phyloP scores from a whole-genome alignment of 1,139 yeast genomes.

The Nematodospora anomalae region DNA sequence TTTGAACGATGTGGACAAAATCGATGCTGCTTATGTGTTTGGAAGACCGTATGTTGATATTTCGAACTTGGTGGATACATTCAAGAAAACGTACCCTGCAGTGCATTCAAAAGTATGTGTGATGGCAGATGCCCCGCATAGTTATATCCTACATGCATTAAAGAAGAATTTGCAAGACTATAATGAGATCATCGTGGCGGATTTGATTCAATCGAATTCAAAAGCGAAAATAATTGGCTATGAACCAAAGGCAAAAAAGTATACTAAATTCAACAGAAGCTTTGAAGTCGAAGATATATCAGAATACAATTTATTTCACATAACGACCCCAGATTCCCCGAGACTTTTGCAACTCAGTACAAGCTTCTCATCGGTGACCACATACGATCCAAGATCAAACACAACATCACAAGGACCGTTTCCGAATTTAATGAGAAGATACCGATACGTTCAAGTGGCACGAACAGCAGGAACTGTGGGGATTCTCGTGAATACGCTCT shows the following conservation, averaged over 20 bases:
- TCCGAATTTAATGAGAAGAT: conserved; percentile 80
- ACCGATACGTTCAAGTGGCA: conserved; percentile 82
- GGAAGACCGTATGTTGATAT: conserved; percentile 61
- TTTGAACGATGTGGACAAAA: conserved; percentile 67
- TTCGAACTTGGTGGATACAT: conserved; percentile 29
- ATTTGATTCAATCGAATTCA: conserved; percentile 33
- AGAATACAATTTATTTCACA: conserved; percentile 60
- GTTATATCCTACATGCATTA: conserved; percentile 39
- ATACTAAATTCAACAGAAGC: conserved; percentile 10
- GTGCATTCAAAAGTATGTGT: conserved; percentile 44
- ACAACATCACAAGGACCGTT: conserved; percentile 54
- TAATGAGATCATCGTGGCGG: conserved; percentile 49
- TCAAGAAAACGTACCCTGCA: conserved; percentile 36
- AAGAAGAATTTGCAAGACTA: conserved; percentile 38
- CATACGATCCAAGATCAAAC: conserved; percentile 42
- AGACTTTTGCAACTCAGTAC: conserved; percentile 75
- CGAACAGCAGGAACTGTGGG: conserved; percentile 92
- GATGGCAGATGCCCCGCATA: conserved; percentile 70
- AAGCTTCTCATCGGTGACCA: conserved; percentile 52
- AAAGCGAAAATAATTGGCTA: conserved; percentile 46
- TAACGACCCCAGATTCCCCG: conserved; percentile 76
- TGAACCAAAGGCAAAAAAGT: conserved; percentile 17
- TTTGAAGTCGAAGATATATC: conserved; percentile 26
- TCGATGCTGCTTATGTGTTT: conserved; percentile 76
- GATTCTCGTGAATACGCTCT: conserved; percentile 82